Base-by-base conservation (phyloP, 2,329 filamentous ascomycete species). In the Dissoconium aciculare region DNA sequence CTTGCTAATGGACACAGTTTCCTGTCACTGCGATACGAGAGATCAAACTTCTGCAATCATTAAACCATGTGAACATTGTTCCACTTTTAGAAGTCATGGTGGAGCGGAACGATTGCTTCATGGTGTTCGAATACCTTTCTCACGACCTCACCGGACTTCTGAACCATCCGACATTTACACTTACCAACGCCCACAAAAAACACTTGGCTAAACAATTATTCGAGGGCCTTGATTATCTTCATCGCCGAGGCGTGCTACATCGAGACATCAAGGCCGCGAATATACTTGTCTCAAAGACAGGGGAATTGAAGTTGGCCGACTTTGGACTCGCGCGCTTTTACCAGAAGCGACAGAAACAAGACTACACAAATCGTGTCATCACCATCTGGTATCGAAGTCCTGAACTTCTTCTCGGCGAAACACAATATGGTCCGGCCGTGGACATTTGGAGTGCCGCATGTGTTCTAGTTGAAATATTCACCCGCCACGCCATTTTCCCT, bases 231-330 rank as follows among this genome's bases (percentile, higher is more conserved):
- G 82, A 92, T 50, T 98, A 95, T 50, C 71, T 98, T 2, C 89
- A 98, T 53, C 76, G 78, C 27, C 71, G 84, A 19, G 84, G 89
- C n/a, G 87, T 98, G 9, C 64, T 98, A 3, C 89, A 98, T 56
- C 79, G 89, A 37, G 89, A 98, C 49, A 95, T 98, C 60, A 98
- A 98, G 57, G 89, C 89, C 2, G 89, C 89, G 34, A 98, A 98
- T 48, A 95, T 95, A 35, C 66, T 98, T 13, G 81, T 98, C 35
- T 92, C 83, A 57, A 91, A 76, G 43, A 75, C 79, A 6, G 89
- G 89, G 4, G 70, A 84, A 34, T 62, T 98, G 34, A 98, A 95
- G 55, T 69, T 93, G 38, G 89, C 89, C 16, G 89, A 98, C 54
- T 98, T 98, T 54, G 89, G 89, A 12, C 69, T 98, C 10, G 89